Conservation (phyloP, 2,329 filamentous ascomycete genomes). For the Ceratocystis ficicola region DNA sequence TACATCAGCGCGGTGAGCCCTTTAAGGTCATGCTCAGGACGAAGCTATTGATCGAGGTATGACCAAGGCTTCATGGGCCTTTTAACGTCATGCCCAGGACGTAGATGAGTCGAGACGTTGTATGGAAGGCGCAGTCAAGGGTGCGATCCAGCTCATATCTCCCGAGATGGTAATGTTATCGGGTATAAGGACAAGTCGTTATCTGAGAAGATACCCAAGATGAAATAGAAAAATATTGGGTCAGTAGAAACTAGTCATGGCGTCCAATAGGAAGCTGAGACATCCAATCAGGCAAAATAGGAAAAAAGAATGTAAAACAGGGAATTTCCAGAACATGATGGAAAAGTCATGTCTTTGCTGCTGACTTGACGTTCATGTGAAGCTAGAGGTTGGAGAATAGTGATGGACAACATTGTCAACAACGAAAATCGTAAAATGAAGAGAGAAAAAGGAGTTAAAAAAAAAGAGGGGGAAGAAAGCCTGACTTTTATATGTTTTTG, state of each 20-base stretch:
- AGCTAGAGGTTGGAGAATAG: not conserved
- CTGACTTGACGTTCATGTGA: no score
- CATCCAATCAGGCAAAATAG: not conserved
- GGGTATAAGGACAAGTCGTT: not conserved
- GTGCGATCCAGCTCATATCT: not conserved
- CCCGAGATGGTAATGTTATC: not conserved
- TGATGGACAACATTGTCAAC: not conserved
- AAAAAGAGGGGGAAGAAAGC: not conserved
- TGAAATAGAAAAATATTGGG: not conserved
- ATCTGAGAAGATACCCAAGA: not conserved
- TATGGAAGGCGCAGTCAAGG: not conserved
- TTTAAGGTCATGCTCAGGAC: slow-evolving; percentile 16
- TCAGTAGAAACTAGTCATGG: not conserved
- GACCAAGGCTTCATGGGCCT: slow-evolving; percentile 26
- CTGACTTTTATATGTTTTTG: not conserved
- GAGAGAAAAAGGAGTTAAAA: not conserved
- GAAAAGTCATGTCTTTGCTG: no score
- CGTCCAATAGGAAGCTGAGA: not conserved
- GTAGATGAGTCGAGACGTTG: slow-evolving; percentile 14
- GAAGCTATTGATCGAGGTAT: slow-evolving; percentile 4
- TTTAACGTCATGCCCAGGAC: slow-evolving; percentile 35
- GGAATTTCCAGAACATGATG: not conserved
- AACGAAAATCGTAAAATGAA: not conserved
- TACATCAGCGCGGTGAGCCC: slow-evolving; percentile 10
- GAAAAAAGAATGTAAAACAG: not conserved